Percentiles rank a stretch among this genome's conserved stretches.
These are phyloP conservation scores for Peniophora sp. DNA, from an alignment of 1,284 basidiomycete species.

Conservation along the genomic window DNA sequence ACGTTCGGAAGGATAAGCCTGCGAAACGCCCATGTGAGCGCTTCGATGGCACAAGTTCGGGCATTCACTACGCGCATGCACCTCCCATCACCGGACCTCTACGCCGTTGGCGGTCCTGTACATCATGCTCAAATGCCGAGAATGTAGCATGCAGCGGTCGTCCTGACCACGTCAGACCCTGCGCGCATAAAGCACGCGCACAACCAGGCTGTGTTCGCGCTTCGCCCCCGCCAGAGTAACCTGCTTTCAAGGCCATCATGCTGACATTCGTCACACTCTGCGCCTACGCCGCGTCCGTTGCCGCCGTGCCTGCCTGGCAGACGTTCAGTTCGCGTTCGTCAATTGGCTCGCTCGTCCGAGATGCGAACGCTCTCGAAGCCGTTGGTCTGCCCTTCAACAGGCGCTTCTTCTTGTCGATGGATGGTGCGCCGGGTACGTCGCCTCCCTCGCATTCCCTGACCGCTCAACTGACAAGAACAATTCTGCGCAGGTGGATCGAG, in stretches of 20 bases:
- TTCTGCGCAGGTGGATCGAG: conserved; percentile 20
- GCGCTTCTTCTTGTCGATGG: conserved; percentile 32
- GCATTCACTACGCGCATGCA: too few species aligned
- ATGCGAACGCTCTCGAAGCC: conserved; percentile 38
- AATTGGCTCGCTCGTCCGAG: conserved; percentile 43
- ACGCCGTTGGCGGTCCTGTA: too few species aligned
- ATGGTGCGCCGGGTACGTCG: conserved; percentile 16
- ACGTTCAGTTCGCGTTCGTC: conserved; percentile 28
- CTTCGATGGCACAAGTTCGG: too few species aligned
- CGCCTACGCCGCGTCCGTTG: conserved; percentile 3
- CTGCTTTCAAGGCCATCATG: background rate
- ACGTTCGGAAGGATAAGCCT: too few species aligned
- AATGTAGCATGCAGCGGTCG: too few species aligned
- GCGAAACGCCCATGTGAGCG: too few species aligned
- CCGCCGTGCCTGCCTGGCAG: conserved; percentile 40
- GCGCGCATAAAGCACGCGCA: conserved; percentile 3
- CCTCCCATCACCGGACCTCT: too few species aligned
- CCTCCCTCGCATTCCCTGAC: conserved; percentile 3
- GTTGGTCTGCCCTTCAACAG: conserved; percentile 21
- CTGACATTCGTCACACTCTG: conserved; percentile 2
- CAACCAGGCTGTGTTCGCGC: background rate
- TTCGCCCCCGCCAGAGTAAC: background rate
- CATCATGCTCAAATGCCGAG: too few species aligned
- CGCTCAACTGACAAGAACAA: conserved; percentile 2
- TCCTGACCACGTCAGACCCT: too few species aligned